phyloP scores from a whole-genome alignment of 208 protist genomes.

The Wallacemonas sp. region DNA sequence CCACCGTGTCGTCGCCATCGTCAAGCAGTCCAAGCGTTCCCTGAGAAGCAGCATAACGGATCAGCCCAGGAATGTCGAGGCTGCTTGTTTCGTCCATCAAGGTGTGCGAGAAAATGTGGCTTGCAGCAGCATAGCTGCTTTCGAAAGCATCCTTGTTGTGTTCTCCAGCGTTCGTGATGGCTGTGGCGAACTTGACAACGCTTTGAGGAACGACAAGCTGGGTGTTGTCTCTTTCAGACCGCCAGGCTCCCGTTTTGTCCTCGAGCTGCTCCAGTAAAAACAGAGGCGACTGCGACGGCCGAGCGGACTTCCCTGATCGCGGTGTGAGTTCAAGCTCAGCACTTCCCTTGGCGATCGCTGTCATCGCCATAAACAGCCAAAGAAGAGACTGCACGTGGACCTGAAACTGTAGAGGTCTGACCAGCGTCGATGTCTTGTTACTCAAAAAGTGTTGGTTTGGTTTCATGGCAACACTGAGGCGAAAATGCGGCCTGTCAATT shows the following conservation, averaged over 20 bases:
- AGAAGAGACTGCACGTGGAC: not conserved
- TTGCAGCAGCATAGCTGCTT: slow-evolving; percentile 14
- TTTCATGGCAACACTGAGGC: not conserved
- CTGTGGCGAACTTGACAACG: not conserved
- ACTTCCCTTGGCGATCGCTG: not conserved
- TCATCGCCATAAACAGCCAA: not conserved
- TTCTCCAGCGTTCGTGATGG: too few species aligned
- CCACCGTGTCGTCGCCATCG: slow-evolving; percentile 2
- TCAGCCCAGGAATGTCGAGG: slow-evolving; percentile 12
- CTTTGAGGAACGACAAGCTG: not conserved
- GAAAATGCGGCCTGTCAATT: not conserved
- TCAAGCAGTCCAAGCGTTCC: slow-evolving; percentile 12
- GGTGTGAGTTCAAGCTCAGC: too few species aligned
- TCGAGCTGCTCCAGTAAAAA: not conserved
- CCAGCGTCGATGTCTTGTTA: not conserved
- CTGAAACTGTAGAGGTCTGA: not conserved
- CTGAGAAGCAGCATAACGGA: slow-evolving; percentile 17
- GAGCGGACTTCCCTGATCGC: too few species aligned
- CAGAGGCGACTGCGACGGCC: too few species aligned
- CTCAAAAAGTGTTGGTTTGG: not conserved
- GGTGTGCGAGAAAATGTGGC: slow-evolving; percentile 11
- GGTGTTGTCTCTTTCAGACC: not conserved
- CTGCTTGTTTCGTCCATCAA: not conserved
- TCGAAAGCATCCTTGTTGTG: not conserved
- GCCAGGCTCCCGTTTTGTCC: not conserved